Conservation (phyloP, 169 alveolate genomes). For the Cytauxzoon felis region DNA sequence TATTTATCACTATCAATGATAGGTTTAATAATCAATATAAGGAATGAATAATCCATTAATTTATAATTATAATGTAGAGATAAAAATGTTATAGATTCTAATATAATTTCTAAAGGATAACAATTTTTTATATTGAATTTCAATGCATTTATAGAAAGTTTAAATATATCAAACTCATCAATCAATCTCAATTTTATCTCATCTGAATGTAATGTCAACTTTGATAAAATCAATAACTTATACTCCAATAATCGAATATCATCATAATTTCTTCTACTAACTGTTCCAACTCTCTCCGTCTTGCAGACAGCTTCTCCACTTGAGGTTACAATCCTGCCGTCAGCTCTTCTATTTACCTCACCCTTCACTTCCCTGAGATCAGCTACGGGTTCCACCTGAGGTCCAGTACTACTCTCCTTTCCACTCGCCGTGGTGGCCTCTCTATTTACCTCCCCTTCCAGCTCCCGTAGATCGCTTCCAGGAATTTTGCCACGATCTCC, state of each 20-base stretch:
- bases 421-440: too few species aligned
- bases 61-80: conserved; percentile 51
- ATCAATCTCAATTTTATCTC: conserved; percentile 12
- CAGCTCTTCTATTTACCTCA: conserved; percentile 3
- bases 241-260: neutral
- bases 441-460: too few species aligned
- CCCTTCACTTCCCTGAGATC: neutral
- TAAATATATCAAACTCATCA: conserved; percentile 8
- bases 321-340: too few species aligned
- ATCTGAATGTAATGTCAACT: conserved; percentile 36
- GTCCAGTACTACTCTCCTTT: too few species aligned
- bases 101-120: conserved; percentile 7
- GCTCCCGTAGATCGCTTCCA: too few species aligned
- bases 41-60: conserved; percentile 3
- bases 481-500: too few species aligned
- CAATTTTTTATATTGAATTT: neutral
- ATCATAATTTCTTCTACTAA: neutral
- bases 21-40: neutral
- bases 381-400: too few species aligned
- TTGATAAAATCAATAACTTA: conserved; percentile 30
- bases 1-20: too few species aligned
- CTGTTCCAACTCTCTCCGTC: neutral
- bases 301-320: too few species aligned
- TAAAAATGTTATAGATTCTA: conserved; percentile 31
- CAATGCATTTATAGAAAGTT: conserved; percentile 5